Evolutionary conservation across 768 basidiomycete species (phyloP).

Genomic region (Lactifluus pinguis): DNA sequence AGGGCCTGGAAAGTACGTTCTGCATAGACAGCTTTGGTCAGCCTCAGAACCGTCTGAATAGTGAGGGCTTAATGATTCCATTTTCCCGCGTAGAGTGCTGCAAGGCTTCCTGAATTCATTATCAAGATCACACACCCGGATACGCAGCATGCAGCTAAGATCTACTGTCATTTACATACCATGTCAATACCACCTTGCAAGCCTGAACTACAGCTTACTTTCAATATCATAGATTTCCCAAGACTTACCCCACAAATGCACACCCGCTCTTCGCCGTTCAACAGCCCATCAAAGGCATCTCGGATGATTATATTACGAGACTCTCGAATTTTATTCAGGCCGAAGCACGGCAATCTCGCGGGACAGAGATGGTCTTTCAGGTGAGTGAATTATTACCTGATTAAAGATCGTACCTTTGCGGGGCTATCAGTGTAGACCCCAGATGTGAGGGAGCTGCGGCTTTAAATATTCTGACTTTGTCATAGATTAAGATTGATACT

Average conservation of each 20-base stretch:
- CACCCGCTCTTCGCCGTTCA: conserved; percentile 60
- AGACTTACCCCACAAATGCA: conserved; percentile 70
- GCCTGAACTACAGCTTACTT: conserved; percentile 2
- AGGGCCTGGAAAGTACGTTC: conserved; percentile 72
- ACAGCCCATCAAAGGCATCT: conserved; percentile 54
- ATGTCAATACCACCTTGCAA: conserved; percentile 40
- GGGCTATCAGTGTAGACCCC: neutral
- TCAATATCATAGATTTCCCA: conserved; percentile 49
- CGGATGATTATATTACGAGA: conserved; percentile 44
- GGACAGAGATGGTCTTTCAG: conserved; percentile 74
- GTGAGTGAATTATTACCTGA: conserved; percentile 31
- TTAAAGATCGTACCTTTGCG: neutral
- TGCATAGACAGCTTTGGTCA: neutral
- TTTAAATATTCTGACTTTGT: neutral
- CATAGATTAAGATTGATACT: neutral
- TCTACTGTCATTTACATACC: conserved; percentile 58
- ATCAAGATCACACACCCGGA: conserved; percentile 65
- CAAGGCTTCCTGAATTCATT: conserved; percentile 64
- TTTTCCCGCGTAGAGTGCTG: conserved; percentile 42
- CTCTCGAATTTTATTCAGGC: conserved; percentile 51
- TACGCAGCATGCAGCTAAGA: conserved; percentile 42
- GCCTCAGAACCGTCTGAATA: neutral
- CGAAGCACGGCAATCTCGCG: conserved; percentile 56
- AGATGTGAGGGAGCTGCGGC: neutral
- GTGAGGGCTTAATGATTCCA: neutral